phyloP scores from a whole-genome alignment of 2,329 filamentous ascomycete species.

The Aspergillus sp. region DNA sequence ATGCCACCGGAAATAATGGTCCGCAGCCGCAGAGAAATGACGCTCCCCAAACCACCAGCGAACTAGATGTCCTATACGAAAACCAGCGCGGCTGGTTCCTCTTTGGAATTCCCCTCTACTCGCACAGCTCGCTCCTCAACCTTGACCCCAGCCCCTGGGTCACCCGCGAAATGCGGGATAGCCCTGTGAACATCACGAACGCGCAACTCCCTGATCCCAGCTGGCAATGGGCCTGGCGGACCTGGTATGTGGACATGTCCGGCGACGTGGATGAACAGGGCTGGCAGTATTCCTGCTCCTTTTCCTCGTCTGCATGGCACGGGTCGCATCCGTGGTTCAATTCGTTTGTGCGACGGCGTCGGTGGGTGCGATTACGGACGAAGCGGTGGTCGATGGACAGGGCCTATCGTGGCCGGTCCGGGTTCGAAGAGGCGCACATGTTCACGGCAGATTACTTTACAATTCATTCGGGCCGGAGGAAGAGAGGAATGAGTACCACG shows the following conservation, averaged over 20 bases:
- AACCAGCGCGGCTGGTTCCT: constrained; percentile 88
- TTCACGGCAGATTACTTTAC: constrained; percentile 73
- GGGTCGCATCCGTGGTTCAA: constrained; percentile 83
- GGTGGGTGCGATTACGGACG: constrained; percentile 76
- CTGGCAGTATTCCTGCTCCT: constrained; percentile 94
- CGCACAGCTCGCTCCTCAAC: constrained; percentile 70
- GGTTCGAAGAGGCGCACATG: constrained; percentile 47
- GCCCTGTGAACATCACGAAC: constrained; percentile 65
- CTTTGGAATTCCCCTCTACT: constrained; percentile 86
- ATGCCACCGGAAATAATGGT: neutral
- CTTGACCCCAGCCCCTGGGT: constrained; percentile 85
- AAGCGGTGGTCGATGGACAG: constrained; percentile 45
- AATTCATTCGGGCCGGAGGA: constrained; percentile 51
- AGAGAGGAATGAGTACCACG: constrained; percentile 36
- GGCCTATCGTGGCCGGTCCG: constrained; percentile 25
- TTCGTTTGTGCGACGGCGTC: constrained; percentile 81
- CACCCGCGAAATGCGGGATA: constrained; percentile 52
- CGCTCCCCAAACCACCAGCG: constrained; percentile 28
- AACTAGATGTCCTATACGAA: constrained; percentile 85
- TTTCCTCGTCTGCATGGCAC: constrained; percentile 77
- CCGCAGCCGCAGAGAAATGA: neutral
- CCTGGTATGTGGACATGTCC: constrained; percentile 70
- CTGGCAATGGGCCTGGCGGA: constrained; percentile 80
- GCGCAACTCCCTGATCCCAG: constrained; percentile 89
- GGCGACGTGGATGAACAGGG: constrained; percentile 78